A percentile compares a stretch with the other conserved stretches of the same genome.
These are phyloP conservation scores for Zygotorulaspora mrakii DNA, from an alignment of 1,139 yeast genomes.

Conservation along the genomic window DNA sequence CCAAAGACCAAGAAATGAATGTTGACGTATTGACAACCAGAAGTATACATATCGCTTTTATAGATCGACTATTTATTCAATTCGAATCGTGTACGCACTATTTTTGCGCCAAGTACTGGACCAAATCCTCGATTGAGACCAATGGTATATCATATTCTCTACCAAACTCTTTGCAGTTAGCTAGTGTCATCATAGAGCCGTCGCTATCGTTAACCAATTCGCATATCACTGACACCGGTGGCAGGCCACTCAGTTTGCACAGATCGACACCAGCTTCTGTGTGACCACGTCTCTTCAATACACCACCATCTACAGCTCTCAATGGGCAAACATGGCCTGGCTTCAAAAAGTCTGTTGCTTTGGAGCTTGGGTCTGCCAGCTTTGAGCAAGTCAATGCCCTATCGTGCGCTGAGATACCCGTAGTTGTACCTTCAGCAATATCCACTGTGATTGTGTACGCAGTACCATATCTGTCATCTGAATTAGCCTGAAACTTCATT, in stretches of 20 bases:
- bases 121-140: constrained; percentile 77
- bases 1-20: constrained; percentile 18
- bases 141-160: constrained; percentile 60
- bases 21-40: constrained; percentile 1
- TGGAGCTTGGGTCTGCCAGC: constrained; percentile 59
- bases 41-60: constrained; percentile 9
- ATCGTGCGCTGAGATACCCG: constrained; percentile 95
- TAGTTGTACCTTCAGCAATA: constrained; percentile 80
- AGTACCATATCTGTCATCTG: constrained; percentile 84
- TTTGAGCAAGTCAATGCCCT: constrained; percentile 77
- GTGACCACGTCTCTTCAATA: constrained; percentile 85
- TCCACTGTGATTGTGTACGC: constrained; percentile 96
- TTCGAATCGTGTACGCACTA: background rate
- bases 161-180: constrained; percentile 75
- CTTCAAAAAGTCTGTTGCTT: constrained; percentile 65
- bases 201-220: constrained; percentile 91
- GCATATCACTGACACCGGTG: constrained; percentile 89
- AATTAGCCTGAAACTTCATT: constrained; percentile 31
- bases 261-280: constrained; percentile 96
- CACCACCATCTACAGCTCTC: constrained; percentile 84
- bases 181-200: constrained; percentile 92
- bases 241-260: constrained; percentile 68
- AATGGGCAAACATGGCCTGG: constrained; percentile 96
- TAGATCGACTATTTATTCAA: constrained; percentile 1
- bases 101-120: constrained; percentile 6